Conservation (phyloP, 331 rosid genomes). For the Malus hybrid region DNA sequence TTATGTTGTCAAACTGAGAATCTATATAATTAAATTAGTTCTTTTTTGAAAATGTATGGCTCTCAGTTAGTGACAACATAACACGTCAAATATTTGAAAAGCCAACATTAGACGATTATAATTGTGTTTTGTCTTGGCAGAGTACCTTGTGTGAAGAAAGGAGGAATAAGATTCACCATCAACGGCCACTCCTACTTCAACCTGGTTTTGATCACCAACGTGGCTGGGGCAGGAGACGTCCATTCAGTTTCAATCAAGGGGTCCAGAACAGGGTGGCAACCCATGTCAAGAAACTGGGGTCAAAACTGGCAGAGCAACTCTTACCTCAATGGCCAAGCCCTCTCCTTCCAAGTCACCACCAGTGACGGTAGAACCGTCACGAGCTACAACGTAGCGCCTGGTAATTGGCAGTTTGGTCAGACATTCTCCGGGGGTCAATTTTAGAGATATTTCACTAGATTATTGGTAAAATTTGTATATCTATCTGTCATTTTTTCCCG, state of each 20-base stretch:
- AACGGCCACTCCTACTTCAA: conserved; percentile 91
- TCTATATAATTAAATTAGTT: background rate
- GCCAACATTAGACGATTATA: background rate
- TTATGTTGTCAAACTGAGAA: background rate
- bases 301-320: conserved; percentile 86
- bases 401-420: conserved; percentile 74
- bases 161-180: conserved; percentile 76
- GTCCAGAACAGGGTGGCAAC: conserved; percentile 59
- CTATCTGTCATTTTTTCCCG: background rate
- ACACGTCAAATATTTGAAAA: background rate
- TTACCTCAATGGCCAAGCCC: conserved; percentile 60
- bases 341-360: conserved; percentile 71
- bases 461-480: background rate
- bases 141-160: conserved; percentile 65
- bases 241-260: conserved; percentile 78
- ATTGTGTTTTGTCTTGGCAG: conserved; percentile 21
- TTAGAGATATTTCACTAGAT: conserved; percentile 5
- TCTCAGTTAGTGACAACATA: accelerated
- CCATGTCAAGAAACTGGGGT: conserved; percentile 87
- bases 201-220: conserved; percentile 72
- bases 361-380: conserved; percentile 66
- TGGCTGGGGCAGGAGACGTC: conserved; percentile 70
- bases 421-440: conserved; percentile 63
- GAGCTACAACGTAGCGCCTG: conserved; percentile 45
- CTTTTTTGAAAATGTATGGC: background rate